Evolutionary conservation across 1,284 basidiomycete genomes (phyloP), one percentile per base, ranked within the genome.

Genomic region (Amylostereum areolatum): DNA sequence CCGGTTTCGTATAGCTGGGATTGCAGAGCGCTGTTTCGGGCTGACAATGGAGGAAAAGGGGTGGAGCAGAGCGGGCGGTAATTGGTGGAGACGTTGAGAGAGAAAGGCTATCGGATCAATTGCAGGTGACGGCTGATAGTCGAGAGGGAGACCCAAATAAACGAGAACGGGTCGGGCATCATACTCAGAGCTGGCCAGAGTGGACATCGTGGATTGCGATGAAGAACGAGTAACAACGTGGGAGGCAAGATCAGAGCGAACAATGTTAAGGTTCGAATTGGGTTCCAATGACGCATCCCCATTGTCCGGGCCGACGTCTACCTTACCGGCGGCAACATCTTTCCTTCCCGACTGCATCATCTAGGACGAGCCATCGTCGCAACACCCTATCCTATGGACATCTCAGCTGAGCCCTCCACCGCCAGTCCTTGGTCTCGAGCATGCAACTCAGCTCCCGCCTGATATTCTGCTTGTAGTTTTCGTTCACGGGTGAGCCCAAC

Each of bases 1-100:
- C 43, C 87, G 71, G 61, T 90, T 90, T 29, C 87, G 75, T 48
- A 90, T 83, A 12, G 67, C 61, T 27, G 81, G 66, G 46, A 91
- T 71, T 8, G 62, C 63, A 6, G 82, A 80, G 47, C 89, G 77
- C 52, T 87, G 72, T 53, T 77, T 86, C 3, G 88, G 82, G 2
- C 76, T 81, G 37, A 80, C 84, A 45, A 77, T 64, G n/a, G 63
- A 57, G n/a, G 81, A 80, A 66, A 85, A 89, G 34, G 70, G 68
- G 5, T 59, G 52, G 12, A 80, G 66, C 18, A 89, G 63, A 59
- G 89, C 75, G 6, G 81, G 81, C n/a, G 87, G 88, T 4, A 90
- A 74, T 44, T 81, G 65, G 39, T 68, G 64, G 12, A 90, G 56
- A 65, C 89, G 75, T 53, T 66, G 70, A 8, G 59, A 62, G 47